Evolutionary conservation across 2,329 filamentous ascomycete species (phyloP).

Genomic region (Dothideomycetidae sp.): DNA sequence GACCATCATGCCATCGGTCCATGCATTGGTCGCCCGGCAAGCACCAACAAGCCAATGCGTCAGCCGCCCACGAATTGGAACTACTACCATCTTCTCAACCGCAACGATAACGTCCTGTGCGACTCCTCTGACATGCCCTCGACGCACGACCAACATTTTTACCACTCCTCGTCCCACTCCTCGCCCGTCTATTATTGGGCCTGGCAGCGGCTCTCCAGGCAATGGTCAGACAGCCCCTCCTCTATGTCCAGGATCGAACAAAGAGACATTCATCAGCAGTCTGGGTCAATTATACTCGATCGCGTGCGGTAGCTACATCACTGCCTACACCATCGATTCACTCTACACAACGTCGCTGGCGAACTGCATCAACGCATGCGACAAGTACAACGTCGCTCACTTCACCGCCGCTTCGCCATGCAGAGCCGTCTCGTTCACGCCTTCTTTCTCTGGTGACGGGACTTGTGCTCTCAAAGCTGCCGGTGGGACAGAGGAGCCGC

Average conservation of each 20-base stretch:
- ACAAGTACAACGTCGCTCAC: conserved; percentile 19
- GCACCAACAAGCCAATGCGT: conserved; percentile 10
- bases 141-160: conserved; percentile 4
- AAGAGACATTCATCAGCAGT: conserved; percentile 14
- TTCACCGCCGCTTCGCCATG: conserved; percentile 16
- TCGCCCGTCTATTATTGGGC: conserved; percentile 7
- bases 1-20: conserved; percentile 12
- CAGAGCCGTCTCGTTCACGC: conserved; percentile 17
- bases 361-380: conserved; percentile 20
- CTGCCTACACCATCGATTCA: conserved; percentile 14
- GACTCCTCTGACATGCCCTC: conserved; percentile 18
- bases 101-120: conserved; percentile 20
- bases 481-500: conserved; percentile 10
- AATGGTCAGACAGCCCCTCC: conserved; percentile 13
- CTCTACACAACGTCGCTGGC: conserved; percentile 15
- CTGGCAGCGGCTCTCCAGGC: conserved; percentile 4
- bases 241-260: conserved; percentile 17
- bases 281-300: conserved; percentile 19
- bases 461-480: conserved; percentile 18
- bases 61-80: conserved; percentile 14
- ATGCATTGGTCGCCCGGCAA: conserved; percentile 1
- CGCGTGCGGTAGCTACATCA: conserved; percentile 15
- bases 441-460: conserved; percentile 5
- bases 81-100: conserved; percentile 21
- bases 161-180: conserved; percentile 1